These are phyloP conservation scores for Barnettozyma botsteinii DNA, from an alignment of 805 yeast species.

Conservation along the genomic window DNA sequence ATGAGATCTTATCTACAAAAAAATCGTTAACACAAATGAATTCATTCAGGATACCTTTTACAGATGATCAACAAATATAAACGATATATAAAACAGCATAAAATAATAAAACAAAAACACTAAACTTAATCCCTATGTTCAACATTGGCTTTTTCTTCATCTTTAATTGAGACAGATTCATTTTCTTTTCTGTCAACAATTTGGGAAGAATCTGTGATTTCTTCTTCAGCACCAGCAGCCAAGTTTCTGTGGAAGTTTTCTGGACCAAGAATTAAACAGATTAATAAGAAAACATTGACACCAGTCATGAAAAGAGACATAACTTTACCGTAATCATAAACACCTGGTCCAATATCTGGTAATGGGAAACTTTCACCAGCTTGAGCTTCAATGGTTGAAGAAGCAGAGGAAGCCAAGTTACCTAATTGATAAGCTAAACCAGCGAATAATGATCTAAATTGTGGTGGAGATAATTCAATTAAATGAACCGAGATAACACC, in stretches of 20 bases:
- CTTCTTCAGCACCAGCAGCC: slow-evolving; percentile 20
- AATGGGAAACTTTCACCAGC: slow-evolving; percentile 22
- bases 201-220: slow-evolving; percentile 12
- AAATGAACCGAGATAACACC: slow-evolving; percentile 65
- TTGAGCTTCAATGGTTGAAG: slow-evolving; percentile 61
- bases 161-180: not conserved
- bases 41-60: not conserved
- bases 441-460: slow-evolving; percentile 53
- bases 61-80: not conserved
- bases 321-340: slow-evolving; percentile 59
- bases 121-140: slow-evolving; percentile 2
- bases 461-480: slow-evolving; percentile 60
- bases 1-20: too few relatives aligned
- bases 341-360: slow-evolving; percentile 20
- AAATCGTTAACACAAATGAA: too few relatives aligned
- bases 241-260: slow-evolving; percentile 41
- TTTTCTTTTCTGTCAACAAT: slow-evolving; percentile 11
- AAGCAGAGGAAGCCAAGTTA: slow-evolving; percentile 35
- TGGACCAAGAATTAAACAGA: slow-evolving; percentile 51
- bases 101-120: not conserved
- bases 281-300: slow-evolving; percentile 47
- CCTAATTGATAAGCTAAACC: slow-evolving; percentile 47
- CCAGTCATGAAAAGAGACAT: slow-evolving; percentile 68
- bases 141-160: slow-evolving; percentile 8
- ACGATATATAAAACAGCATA: too few relatives aligned